phyloP scores from a whole-genome alignment of 2,329 filamentous ascomycete species.

The Pseudogymnoascus sp. region DNA sequence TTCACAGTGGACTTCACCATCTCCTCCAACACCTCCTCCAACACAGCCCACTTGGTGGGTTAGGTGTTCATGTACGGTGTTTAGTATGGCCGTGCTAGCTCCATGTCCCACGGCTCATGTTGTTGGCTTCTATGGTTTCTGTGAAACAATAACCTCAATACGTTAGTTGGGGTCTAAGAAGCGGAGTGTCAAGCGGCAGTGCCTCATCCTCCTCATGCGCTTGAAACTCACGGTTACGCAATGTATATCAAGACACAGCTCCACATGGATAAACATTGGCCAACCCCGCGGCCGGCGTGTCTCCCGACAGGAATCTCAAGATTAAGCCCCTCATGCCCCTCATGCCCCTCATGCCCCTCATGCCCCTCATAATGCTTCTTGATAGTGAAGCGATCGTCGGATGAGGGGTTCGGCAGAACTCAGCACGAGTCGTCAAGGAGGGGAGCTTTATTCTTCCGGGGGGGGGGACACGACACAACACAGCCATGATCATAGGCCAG shows the following conservation, averaged over 20 bases:
- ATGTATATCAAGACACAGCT: background rate
- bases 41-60: background rate
- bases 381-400: background rate
- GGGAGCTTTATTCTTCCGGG: background rate
- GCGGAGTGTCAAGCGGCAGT: conserved; percentile 1
- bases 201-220: background rate
- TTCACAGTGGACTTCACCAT: background rate
- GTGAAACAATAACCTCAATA: background rate
- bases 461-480: background rate
- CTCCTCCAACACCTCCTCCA: too few species aligned
- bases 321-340: background rate
- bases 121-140: background rate
- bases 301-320: background rate
- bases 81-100: background rate
- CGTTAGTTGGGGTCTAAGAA: conserved; percentile 1
- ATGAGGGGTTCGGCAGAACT: conserved; percentile 3
- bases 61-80: background rate
- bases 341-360: background rate
- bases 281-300: background rate
- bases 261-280: conserved; percentile 3
- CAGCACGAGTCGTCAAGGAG: background rate
- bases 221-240: background rate
- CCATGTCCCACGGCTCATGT: background rate
- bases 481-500: background rate
- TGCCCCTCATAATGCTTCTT: background rate